Conservation (phyloP, 768 basidiomycete genomes). For the Fibroporia radiculosa region DNA sequence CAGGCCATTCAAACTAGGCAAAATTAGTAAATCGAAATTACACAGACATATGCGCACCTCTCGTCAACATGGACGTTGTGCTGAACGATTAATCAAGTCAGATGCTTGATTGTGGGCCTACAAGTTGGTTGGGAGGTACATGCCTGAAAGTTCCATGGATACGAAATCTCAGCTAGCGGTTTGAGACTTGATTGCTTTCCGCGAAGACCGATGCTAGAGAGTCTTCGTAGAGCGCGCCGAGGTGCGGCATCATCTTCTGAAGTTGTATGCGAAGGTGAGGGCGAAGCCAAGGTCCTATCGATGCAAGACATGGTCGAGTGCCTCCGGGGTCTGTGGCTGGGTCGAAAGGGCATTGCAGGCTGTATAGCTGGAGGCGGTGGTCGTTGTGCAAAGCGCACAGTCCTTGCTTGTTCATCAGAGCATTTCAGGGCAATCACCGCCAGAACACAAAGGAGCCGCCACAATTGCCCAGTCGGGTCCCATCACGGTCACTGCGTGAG, state of each 20-base stretch:
- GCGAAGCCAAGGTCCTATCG: not conserved
- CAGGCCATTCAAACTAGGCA: not conserved
- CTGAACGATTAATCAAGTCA: not conserved
- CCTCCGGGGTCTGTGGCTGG: not conserved
- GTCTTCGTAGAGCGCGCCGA: not conserved
- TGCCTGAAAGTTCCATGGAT: constrained; percentile 5
- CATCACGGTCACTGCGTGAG: not conserved
- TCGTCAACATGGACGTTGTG: constrained; percentile 2
- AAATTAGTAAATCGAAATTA: not conserved
- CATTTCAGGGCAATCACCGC: not conserved
- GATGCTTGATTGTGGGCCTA: too few relatives aligned
- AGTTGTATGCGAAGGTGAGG: not conserved
- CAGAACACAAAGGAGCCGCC: not conserved
- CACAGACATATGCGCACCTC: not conserved
- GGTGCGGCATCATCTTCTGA: not conserved
- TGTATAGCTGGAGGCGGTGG: not conserved
- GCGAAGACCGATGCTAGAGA: not conserved
- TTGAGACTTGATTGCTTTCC: not conserved
- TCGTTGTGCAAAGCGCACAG: too few relatives aligned
- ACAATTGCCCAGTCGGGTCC: not conserved
- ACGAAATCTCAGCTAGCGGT: not conserved
- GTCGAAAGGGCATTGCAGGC: not conserved
- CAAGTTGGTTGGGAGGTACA: too few relatives aligned
- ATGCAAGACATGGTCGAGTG: not conserved
- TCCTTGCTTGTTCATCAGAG: not conserved